phyloP scores from a whole-genome alignment of 163 green algal species.

The Smithsoniella earleae region DNA sequence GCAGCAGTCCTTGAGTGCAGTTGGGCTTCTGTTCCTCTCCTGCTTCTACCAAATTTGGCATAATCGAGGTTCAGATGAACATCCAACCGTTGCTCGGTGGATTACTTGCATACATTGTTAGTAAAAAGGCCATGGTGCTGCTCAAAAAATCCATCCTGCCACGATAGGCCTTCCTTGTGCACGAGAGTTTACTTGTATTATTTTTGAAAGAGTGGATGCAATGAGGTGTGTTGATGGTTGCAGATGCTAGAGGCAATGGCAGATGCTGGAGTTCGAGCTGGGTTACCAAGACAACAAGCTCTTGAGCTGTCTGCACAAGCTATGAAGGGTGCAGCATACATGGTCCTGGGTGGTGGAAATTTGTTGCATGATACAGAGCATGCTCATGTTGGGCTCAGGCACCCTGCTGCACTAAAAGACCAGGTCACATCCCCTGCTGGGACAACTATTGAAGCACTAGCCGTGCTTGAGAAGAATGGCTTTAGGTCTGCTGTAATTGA shows the following conservation, averaged over 20 bases:
- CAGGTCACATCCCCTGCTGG: conserved; percentile 47
- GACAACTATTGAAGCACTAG: conserved; percentile 67
- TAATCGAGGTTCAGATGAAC: too few species aligned
- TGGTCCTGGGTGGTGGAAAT: conserved; percentile 46
- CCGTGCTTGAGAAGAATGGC: conserved; percentile 55
- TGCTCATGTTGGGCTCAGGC: conserved; percentile 38
- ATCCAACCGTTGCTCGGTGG: too few species aligned
- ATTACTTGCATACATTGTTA: too few species aligned
- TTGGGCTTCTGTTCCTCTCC: too few species aligned
- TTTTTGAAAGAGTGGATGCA: too few species aligned
- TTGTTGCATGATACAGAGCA: conserved; percentile 31
- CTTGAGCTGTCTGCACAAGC: conserved; percentile 62
- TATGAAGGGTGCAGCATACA: conserved; percentile 51
- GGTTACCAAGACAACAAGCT: conserved; percentile 63
- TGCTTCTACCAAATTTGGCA: too few species aligned
- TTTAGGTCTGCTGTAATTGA: conserved; percentile 57
- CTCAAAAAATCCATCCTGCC: too few species aligned
- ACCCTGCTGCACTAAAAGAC: conserved; percentile 56
- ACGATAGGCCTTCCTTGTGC: too few species aligned
- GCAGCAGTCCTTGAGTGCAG: too few species aligned
- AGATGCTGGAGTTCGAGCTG: conserved; percentile 63
- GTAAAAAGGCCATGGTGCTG: too few species aligned
- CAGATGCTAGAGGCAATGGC: conserved; percentile 67
- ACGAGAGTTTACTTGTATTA: too few species aligned
- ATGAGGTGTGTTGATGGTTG: background rate